Base-by-base conservation (phyloP, 1,139 yeast genomes). In the Dujonia santamariae region DNA sequence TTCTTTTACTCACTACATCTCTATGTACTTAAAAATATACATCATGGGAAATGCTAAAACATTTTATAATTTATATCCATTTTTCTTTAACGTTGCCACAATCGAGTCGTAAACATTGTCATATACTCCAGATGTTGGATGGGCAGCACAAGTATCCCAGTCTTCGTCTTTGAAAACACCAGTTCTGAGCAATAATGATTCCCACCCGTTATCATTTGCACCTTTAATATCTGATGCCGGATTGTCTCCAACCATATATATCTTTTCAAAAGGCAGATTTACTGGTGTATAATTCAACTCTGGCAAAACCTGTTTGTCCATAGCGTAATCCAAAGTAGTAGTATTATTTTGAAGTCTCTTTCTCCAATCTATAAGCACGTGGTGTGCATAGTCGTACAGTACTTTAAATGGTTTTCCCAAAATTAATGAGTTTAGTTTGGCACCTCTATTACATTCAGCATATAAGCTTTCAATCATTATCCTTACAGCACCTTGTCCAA, bases 241-340 rank as follows among this genome's bases (percentile, higher is more conserved):
- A 56, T 92, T 92, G 59, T 92, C 98, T 18, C 98, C 98, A 20
- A 92, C 85, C 98, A 92, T 92, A 61, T 72, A 90, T 2, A 92
- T 83, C 24, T 71, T 61, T 19, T 64, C 57, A 43, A 78, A 78
- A 3, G 78, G 77, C 6, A 69, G 51, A n/a, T 44, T 35, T 7
- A 36, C 35, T 2, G 76, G 77, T 4, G 61, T 45, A 19, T 43
- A 45, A 16, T 64, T 59, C 38, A 74, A 54, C 21, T 50, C 51
- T 1, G 78, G 78, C 35, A 63, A 51, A 25, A 61, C 46, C 23
- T 60, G 59, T 6, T 49, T 44, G 6, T 29, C 18, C 5, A n/a
- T 9, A 3, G 8, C 24, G 6, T 13, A 12, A 8, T 22, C 26
- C n/a, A 11, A 7, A 3, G 30, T 26, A 7, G 11, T n/a, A 19